phyloP scores from a whole-genome alignment of 148 eudicot genomes.

The Rhododendron ferrugineum region DNA sequence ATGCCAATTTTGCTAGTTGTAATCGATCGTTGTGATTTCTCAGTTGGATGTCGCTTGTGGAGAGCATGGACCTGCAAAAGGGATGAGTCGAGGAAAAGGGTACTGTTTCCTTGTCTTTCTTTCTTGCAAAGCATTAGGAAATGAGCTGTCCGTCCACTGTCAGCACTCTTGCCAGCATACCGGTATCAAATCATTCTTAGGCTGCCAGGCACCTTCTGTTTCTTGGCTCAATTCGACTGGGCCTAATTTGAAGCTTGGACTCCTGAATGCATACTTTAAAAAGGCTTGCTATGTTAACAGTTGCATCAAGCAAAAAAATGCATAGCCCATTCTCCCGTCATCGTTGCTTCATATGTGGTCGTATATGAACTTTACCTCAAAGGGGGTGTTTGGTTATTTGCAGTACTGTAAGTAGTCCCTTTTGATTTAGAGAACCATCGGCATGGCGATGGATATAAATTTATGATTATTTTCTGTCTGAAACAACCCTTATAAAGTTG shows the following conservation, averaged over 20 bases:
- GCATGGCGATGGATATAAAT: not conserved
- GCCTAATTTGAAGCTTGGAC: not conserved
- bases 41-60: constrained; percentile 91
- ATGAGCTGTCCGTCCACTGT: not conserved
- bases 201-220: not conserved
- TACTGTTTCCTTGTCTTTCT: constrained; percentile 17
- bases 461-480: not conserved
- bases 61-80: constrained; percentile 68
- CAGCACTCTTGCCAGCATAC: not conserved
- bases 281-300: not conserved
- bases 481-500: not conserved
- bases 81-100: constrained; percentile 96
- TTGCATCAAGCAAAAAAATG: not conserved
- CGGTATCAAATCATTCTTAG: not conserved
- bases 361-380: not conserved
- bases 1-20: constrained; percentile 14
- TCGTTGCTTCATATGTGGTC: not conserved
- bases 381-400: not conserved
- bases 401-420: not conserved
- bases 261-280: not conserved
- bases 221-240: not conserved
- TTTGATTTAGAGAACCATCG: not conserved
- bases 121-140: not conserved
- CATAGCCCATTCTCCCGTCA: not conserved
- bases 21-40: constrained; percentile 13